Evolutionary conservation across 108 stramenopile species (phyloP).

Genomic region (Mayamaea pseudoterrestris): DNA sequence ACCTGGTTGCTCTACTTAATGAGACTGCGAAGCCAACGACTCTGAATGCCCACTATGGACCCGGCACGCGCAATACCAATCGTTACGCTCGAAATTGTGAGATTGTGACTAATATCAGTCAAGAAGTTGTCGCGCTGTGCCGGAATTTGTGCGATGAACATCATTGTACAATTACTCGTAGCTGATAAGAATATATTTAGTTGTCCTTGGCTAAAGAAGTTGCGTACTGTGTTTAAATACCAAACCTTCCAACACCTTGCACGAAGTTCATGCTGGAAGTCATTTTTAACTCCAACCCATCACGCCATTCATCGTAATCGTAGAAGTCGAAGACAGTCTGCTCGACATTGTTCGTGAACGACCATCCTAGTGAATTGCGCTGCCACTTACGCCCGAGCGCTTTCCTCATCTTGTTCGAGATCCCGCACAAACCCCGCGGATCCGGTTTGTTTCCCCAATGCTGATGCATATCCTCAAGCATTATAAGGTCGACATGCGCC

Average conservation of each 20-base stretch:
- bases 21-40: too few relatives aligned
- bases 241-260: slow-evolving; percentile 62
- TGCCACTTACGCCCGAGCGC: slow-evolving; percentile 21
- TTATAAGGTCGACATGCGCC: slow-evolving; percentile 35
- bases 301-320: slow-evolving; percentile 48
- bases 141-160: too few relatives aligned
- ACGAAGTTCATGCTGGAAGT: slow-evolving; percentile 19
- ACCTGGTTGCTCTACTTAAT: too few relatives aligned
- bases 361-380: slow-evolving; percentile 14
- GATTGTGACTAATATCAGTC: too few relatives aligned
- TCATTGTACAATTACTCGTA: too few relatives aligned
- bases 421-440: slow-evolving; percentile 26
- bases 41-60: too few relatives aligned
- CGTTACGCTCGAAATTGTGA: too few relatives aligned
- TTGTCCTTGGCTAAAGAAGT: too few relatives aligned
- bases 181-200: too few relatives aligned
- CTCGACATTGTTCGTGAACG: slow-evolving; percentile 3
- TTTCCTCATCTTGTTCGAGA: slow-evolving; percentile 15
- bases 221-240: too few relatives aligned
- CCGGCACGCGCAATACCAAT: too few relatives aligned
- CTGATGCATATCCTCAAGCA: slow-evolving; percentile 50
- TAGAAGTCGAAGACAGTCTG: slow-evolving; percentile 14
- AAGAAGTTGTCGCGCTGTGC: too few relatives aligned
- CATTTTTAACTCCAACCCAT: slow-evolving; percentile 41
- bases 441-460: slow-evolving; percentile 41